Base-by-base conservation (phyloP, 176 grass and related monocot species). In the Avena atlantica region DNA sequence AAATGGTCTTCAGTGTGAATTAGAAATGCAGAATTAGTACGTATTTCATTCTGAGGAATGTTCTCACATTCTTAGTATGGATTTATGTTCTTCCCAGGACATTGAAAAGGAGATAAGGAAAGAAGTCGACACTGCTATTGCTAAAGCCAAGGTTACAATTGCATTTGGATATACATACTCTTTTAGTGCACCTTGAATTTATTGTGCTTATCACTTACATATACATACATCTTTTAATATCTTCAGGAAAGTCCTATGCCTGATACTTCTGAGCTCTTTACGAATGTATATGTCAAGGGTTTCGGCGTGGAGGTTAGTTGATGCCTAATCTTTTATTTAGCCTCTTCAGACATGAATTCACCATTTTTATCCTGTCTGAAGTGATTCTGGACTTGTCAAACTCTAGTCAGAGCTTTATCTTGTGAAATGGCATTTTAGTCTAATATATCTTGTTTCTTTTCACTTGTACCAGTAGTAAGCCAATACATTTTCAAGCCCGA, bases 41-140 rank as follows among this genome's bases (percentile, higher is more conserved):
- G 40, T 42, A 25, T 64, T 70, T 49, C 4, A 15, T 24, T 81
- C 23, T 9, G n/a, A 71, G 13, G 51, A 58, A 56, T 56, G 19
- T 49, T 82, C 2, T 31, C 20, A 20, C 20, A 20, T 78, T 73
- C 52, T 84, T 74, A 15, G 76, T 70, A 56, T 45, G 2, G 24
- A 15, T 37, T 63, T 85, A 71, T 89, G 83, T 29, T 47, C 80
- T 27, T 83, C 4, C 27, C 90, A 99, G 97, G 92, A 96, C 78
- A 87, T 89, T 72, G 97, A 99, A 74, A 99, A 99, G 90, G 87
- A 89, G 91, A 89, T 93, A n/a, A 96, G 97, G 62, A 99, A 94
- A 91, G 51, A 93, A 64, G 92, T 99, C 9, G 97, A 99, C 37
- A 92, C 87, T 56, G 97, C 97, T 37, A 92, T 99, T 80, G 90